These are phyloP conservation scores for Medicago lupulina DNA, from an alignment of 306 rosid genomes.

Conservation along the genomic window DNA sequence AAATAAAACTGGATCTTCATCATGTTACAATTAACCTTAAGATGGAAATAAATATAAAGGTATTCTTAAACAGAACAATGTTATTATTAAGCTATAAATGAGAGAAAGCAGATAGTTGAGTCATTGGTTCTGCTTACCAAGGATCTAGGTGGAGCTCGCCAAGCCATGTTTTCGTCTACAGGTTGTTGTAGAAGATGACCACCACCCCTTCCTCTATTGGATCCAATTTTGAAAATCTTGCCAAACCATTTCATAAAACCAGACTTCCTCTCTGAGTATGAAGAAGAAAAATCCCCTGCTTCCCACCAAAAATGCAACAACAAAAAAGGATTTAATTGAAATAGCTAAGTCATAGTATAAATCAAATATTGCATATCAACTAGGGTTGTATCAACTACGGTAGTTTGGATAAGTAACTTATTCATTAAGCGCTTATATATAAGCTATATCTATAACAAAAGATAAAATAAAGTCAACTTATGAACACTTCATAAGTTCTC, in stretches of 20 bases:
- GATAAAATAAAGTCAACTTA: not conserved
- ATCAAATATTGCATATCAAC: not conserved
- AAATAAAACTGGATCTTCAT: too few relatives aligned
- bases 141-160: conserved; percentile 67
- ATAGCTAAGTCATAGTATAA: not conserved
- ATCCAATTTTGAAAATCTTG: conserved; percentile 69
- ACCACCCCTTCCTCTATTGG: conserved; percentile 52
- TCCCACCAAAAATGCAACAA: conserved; percentile 42
- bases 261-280: conserved; percentile 76
- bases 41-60: too few relatives aligned
- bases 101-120: conserved; percentile 3
- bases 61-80: not conserved
- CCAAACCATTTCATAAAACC: conserved; percentile 86
- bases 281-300: conserved; percentile 80
- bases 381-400: not conserved
- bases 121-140: conserved; percentile 52
- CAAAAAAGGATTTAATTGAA: not conserved
- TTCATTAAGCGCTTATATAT: not conserved
- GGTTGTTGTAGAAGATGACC: conserved; percentile 55
- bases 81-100: conserved; percentile 12
- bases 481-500: too few relatives aligned
- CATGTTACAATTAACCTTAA: not conserved
- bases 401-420: not conserved
- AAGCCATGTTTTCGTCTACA: conserved; percentile 76
- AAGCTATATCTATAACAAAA: not conserved